Base-by-base conservation (phyloP, 2,329 filamentous ascomycete species). In the Incumbomyces lentus region DNA sequence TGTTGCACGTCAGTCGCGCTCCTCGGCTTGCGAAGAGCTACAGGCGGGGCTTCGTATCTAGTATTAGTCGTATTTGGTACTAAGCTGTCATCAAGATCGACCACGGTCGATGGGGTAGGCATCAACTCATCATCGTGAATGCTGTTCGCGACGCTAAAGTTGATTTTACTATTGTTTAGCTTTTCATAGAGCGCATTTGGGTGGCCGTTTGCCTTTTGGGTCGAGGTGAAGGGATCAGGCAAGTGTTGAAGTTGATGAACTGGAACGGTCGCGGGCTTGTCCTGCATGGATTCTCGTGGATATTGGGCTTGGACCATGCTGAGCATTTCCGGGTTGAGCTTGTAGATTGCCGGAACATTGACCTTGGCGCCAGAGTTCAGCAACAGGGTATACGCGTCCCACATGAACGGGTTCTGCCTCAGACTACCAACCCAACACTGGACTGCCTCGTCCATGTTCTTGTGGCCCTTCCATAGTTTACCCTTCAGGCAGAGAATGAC, bases 341-440 rank as follows among this genome's bases (percentile, higher is more conserved):
- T 87, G 68, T 95, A 98, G 52, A 95, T 84, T 59, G 93, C 95
- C 19, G 81, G 76, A 8, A 92, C 80, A 47, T 85, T 81, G 46
- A 96, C 75, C 54, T 81, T 81, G 64, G 58, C 63, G 69, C 78
- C 79, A 36, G 78, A 86, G 60, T 95, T 88, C 62, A 89, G 95
- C 6, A 98, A 74, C 13, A 79, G 83, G 17, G 82, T 81, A 59
- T 96, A 96, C 0, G 90, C 89, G 70, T 98, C 92, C 92, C 92
- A 98, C 78, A 95, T 92, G 65, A 96, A 90, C 1, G 92, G 89
- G 59, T 96, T 98, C 46, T 81, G 65, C 66, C 89, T 93, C 58
- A 98, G 69, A 5, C 89, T 80, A 50, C 93, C 87, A 55, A 94
- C 87, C 61, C 92, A 96, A 63, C 79, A 87, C 54, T 84, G 78